Base-by-base conservation (phyloP, 2,329 filamentous ascomycete species). In the Berkeleyomyces basicola region DNA sequence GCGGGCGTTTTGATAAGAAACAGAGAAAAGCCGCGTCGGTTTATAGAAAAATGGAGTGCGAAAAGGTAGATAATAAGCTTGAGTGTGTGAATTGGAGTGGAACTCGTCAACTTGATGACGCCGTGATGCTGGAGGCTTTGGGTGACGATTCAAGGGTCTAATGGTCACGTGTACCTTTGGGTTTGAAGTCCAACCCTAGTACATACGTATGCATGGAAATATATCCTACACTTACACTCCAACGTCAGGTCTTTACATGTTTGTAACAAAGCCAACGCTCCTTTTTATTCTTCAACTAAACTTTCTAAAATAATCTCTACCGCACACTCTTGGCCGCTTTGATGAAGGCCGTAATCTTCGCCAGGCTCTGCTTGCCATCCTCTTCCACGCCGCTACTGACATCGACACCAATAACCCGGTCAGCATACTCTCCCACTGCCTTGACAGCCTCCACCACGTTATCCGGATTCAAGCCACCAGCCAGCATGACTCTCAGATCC, bases 351-450 rank as follows among this genome's bases (percentile, higher is more conserved):
- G 78, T 77, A 67, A 99, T 97, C 76, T 87, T 95, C 16, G 83
- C 81, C 63, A 92, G 69, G 72, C 85, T 87, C 74, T 99, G 93
- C 70, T 83, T 77, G 2, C 90, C 92, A 68, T 86, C 81, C 43
- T 83, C 84, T 74, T 97, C 93, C 2, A 99, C 90, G 0, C 95
- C 95, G 70, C 89, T 96, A 72, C 90, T 96, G 23, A 96, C 89
- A 76, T 99, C 93, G 3, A 99, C 87, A 1, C 86, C 91, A 42
- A 90, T 76, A 10, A 96, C 82, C 65, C 85, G 82, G 7, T 77
- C 77, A 36, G 77, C 77, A 58, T 64, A 67, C 5, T 80, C 76
- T 0, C 84, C 86, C 14, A 92, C 75, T 11, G 80, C 78, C 31
- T 77, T 75, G 16, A 99, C 75, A 6, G 82, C 79, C 4, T 82